These are phyloP conservation scores for Haplosporangium sp. DNA, from an alignment of 371 early-diverging fungal genomes.

Conservation along the genomic window DNA sequence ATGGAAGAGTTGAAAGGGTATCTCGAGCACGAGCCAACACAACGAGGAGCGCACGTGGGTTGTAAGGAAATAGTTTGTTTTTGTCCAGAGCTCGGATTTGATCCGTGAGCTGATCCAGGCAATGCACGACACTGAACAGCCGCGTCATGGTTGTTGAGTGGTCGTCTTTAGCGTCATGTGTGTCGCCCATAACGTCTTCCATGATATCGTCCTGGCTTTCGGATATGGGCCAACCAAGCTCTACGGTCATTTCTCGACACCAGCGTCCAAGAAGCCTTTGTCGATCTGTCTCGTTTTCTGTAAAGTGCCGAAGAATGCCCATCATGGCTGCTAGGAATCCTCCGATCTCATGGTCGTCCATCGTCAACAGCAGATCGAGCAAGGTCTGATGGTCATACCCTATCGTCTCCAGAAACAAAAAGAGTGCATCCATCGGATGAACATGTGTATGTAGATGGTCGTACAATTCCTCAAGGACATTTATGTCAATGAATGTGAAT, in stretches of 20 bases:
- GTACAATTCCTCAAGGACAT: not conserved
- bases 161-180: not conserved
- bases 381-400: conserved; percentile 44
- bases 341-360: conserved; percentile 29
- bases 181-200: conserved; percentile 1
- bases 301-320: conserved; percentile 25
- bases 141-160: not conserved
- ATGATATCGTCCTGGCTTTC: not conserved
- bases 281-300: conserved; percentile 18
- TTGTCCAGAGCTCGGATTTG: conserved; percentile 22
- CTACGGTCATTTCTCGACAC: conserved; percentile 1
- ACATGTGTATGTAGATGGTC: conserved; percentile 7
- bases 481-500: not conserved
- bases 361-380: conserved; percentile 31
- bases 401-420: conserved; percentile 31
- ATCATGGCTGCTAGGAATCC: conserved; percentile 44
- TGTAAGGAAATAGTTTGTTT: conserved; percentile 36
- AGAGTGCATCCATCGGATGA: conserved; percentile 30
- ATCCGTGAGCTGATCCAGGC: conserved; percentile 13
- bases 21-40: conserved; percentile 23
- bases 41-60: conserved; percentile 26
- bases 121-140: conserved; percentile 9
- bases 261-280: conserved; percentile 5
- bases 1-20: conserved; percentile 3
- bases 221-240: not conserved